Evolutionary conservation across 805 yeast species (phyloP).

Genomic region (Nakazawaea molendinolei): DNA sequence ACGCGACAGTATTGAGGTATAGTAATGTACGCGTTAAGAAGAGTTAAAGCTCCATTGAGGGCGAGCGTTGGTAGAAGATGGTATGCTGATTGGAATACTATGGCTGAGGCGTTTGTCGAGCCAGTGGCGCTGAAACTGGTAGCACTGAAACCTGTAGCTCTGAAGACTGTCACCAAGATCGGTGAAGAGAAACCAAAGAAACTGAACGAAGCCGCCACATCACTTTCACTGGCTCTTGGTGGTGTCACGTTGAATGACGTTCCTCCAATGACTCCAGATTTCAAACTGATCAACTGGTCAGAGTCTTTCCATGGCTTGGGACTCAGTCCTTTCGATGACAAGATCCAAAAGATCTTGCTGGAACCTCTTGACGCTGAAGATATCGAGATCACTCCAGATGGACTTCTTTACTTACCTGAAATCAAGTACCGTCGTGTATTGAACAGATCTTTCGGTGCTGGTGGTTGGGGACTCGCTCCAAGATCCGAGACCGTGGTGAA

Average conservation of each 20-base stretch:
- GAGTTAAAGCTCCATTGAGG: too few relatives aligned
- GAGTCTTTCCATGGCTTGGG: conserved; percentile 86
- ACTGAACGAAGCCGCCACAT: neutral
- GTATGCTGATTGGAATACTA: conserved; percentile 19
- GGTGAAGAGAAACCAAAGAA: neutral
- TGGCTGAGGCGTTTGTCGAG: conserved; percentile 25
- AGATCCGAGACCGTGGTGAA: conserved; percentile 79
- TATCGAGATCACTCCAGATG: conserved; percentile 94
- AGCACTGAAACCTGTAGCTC: neutral
- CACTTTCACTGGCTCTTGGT: neutral
- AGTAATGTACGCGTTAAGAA: too few relatives aligned
- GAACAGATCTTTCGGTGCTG: conserved; percentile 93
- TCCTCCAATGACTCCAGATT: too few relatives aligned
- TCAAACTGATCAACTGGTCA: conserved; percentile 60
- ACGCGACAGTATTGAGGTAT: too few relatives aligned
- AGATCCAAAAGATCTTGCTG: conserved; percentile 52
- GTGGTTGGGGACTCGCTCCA: conserved; percentile 98
- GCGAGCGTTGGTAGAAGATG: too few relatives aligned
- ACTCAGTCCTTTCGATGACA: conserved; percentile 60
- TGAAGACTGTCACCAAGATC: too few relatives aligned
- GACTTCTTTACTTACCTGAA: conserved; percentile 86
- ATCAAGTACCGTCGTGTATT: conserved; percentile 88
- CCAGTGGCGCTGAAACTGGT: conserved; percentile 5
- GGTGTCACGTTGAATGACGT: conserved; percentile 1
- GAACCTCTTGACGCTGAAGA: conserved; percentile 63